Evolutionary conservation across 495 filamentous ascomycete genomes (phyloP), one percentile per base, ranked within the genome.

Genomic region (Penicillium silybi): DNA sequence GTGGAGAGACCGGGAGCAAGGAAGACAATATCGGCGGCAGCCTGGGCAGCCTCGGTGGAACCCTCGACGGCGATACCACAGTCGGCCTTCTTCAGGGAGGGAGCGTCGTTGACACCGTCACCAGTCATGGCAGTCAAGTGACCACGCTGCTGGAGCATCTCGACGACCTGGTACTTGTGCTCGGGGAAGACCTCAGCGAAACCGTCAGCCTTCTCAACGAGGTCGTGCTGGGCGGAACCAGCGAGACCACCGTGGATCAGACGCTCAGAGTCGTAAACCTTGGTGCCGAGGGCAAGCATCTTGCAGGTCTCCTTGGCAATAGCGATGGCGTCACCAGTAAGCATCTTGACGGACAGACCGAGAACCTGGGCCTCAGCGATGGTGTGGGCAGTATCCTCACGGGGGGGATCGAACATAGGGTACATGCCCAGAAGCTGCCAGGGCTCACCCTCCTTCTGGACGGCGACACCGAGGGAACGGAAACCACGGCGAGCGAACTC

Each of bases 301-400:
- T 87, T 87, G 80, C 85, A 87, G 62, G 85, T 88, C 73, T 88
- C 85, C 74, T 88, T 88, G 57, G 85, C 85, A 63, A 87, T 88
- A 65, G 85, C 85, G 61, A 88, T 85, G 48, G 85, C 85, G 65
- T 88, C 85, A 85, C 85, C 85, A 74, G 85, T 88, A 62, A 88
- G 69, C 85, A 88, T 88, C 80, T 88, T 88, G 54, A 88, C 85
- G 57, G 78, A 81, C 37, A 88, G 82, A 82, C 85, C 85, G 48
- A 88, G 84, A 68, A 81, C 77, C 71, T 88, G 85, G 65, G 85
- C 84, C 72, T 88, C 85, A 61, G 84, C 78, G 62, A 88, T 88
- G 65, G 85, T 88, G 72, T 87, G 83, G 58, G 85, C 85, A 58
- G 85, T 88, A 64, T 88, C 85, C 61, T 88, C 85, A 79, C 85